Evolutionary conservation across 352 stramenopile genomes (phyloP).

Genomic region (Pseudoperonospora humuli): DNA sequence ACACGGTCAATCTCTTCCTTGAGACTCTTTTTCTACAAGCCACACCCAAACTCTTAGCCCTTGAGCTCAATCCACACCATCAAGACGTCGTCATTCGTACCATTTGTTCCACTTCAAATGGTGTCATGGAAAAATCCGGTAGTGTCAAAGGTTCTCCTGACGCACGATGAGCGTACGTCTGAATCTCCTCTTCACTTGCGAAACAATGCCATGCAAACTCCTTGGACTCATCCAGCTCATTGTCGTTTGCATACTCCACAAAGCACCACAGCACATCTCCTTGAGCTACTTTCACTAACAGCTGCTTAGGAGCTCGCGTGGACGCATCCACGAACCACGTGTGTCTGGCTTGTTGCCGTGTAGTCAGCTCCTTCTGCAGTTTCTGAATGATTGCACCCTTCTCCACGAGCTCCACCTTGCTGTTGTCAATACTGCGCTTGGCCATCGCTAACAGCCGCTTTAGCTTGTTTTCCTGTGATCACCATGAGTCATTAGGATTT

Average conservation of each 20-base stretch:
- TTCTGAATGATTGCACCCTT: conserved; percentile 50
- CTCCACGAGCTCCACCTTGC: conserved; percentile 67
- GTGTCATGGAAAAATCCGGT: conserved; percentile 61
- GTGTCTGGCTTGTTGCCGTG: conserved; percentile 31
- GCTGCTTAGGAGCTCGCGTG: conserved; percentile 52
- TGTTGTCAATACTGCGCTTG: conserved; percentile 88
- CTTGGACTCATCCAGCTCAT: conserved; percentile 54
- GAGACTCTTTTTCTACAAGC: conserved; percentile 62
- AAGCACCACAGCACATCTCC: conserved; percentile 61
- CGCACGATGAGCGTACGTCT: conserved; percentile 44
- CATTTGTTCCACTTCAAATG: conserved; percentile 64
- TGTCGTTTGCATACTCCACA: conserved; percentile 72
- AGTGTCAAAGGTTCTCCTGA: conserved; percentile 54
- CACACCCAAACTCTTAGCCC: neutral
- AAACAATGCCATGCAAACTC: conserved; percentile 75
- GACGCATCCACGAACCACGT: conserved; percentile 38
- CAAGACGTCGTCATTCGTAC: too few species aligned
- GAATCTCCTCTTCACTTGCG: conserved; percentile 46
- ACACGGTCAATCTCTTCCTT: conserved; percentile 79
- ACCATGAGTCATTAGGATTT: neutral
- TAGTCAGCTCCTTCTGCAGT: conserved; percentile 39
- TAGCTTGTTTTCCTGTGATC: conserved; percentile 56
- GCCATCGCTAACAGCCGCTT: conserved; percentile 79
- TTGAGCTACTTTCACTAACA: conserved; percentile 65
- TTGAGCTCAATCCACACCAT: too few species aligned